Percentiles rank a stretch among this genome's conserved stretches.
These are phyloP conservation scores for Salmacisia buchloeana DNA, from an alignment of 1,284 basidiomycete genomes.

Conservation along the genomic window DNA sequence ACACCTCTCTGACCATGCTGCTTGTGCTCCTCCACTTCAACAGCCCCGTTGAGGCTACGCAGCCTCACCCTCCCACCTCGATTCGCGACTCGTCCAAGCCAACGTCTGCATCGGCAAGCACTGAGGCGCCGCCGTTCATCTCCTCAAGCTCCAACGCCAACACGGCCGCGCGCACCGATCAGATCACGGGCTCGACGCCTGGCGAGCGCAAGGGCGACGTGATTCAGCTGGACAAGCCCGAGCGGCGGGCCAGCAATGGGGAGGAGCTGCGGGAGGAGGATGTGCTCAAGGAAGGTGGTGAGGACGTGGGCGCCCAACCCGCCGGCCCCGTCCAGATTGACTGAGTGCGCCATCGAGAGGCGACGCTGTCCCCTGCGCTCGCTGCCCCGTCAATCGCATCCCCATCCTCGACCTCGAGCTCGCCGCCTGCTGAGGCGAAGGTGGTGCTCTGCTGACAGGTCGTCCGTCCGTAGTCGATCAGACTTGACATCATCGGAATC, in stretches of 20 bases:
- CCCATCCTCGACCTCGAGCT: too few relatives aligned
- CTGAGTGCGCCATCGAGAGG: too few relatives aligned
- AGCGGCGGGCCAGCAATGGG: not conserved
- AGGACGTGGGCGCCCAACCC: not conserved
- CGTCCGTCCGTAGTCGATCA: too few relatives aligned
- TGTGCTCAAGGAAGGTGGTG: not conserved
- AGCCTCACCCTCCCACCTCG: not conserved
- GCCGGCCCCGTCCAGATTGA: not conserved
- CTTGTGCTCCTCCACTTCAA: not conserved
- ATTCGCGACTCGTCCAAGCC: not conserved
- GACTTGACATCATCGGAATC: too few relatives aligned
- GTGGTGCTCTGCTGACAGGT: too few relatives aligned
- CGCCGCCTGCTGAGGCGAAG: too few relatives aligned
- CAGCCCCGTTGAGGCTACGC: not conserved
- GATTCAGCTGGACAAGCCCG: too few relatives aligned
- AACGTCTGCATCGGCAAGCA: not conserved
- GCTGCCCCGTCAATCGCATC: too few relatives aligned
- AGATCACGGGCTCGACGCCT: not conserved
- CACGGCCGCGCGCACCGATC: not conserved
- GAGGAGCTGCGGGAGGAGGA: not conserved
- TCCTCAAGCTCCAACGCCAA: slow-evolving; percentile 5
- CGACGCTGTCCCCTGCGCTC: too few relatives aligned
- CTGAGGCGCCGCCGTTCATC: not conserved
- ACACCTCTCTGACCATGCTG: not conserved
- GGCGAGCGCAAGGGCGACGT: not conserved